Evolutionary conservation across 169 alveolate species (phyloP).

Genomic region (Cryptosporidium parvum): DNA sequence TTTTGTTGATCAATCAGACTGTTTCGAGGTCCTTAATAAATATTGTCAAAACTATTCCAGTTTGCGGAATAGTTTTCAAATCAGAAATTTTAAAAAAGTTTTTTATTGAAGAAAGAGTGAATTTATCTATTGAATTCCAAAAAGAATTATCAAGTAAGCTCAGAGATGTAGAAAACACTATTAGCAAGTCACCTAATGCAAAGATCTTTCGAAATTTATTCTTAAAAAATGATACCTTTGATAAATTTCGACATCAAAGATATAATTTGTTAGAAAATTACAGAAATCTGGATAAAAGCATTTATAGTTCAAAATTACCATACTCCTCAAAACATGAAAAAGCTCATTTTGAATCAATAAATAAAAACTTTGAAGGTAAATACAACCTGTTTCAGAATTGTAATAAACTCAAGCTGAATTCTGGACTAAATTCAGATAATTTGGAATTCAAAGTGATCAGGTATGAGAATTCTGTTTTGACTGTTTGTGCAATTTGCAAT

Average conservation of each 20-base stretch:
- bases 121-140: constrained; percentile 5
- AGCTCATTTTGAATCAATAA: background rate
- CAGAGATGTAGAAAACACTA: background rate
- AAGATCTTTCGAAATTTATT: background rate
- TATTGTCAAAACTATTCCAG: constrained; percentile 11
- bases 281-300: background rate
- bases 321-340: background rate
- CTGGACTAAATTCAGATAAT: background rate
- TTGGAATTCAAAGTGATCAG: constrained; percentile 12
- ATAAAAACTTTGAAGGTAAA: background rate
- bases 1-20: background rate
- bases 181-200: background rate
- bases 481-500: background rate
- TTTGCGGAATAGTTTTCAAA: constrained; percentile 14
- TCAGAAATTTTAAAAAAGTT: background rate
- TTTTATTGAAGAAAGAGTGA: constrained; percentile 33
- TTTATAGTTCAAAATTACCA: background rate
- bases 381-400: background rate
- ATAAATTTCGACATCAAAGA: too few relatives aligned
- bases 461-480: constrained; percentile 26
- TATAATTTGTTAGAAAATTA: too few relatives aligned
- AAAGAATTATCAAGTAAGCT: background rate
- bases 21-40: background rate
- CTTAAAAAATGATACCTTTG: background rate
- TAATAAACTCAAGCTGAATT: background rate